Evolutionary conservation across 495 filamentous ascomycete species (phyloP), one percentile per base, ranked within the genome.

Genomic region (Parmelia sp.): DNA sequence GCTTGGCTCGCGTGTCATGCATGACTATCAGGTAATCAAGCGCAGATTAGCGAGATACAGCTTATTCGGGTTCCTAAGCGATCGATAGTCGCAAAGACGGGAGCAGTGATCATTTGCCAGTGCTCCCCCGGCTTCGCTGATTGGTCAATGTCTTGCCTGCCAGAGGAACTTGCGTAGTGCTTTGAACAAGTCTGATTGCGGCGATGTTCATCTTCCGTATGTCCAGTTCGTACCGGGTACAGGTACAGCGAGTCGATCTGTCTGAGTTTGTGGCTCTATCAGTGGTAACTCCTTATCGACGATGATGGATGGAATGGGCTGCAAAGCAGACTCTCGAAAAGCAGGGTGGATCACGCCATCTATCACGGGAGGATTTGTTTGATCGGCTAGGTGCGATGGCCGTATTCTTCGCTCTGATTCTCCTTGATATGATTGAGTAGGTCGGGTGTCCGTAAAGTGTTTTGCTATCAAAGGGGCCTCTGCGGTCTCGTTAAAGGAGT

Each of bases 401-500:
- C 27, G 61, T 19, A 36, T 33, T 27, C 29, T 45, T 21, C 31
- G 53, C 31, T 27, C 56, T 47, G 62, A 14, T 39, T 37, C 33
- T 64, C 21, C 3, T 39, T 44, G 62, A 21, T 8, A 17, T 37
- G 21, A 5, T 57, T 45, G 51, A 40, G 35, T 36, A 31, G 51
- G 56, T 9, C 33, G 62, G 31, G 21, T 17, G 33, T 57, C 31
- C 29, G 47, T 17, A n/a, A 49, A 42, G 53, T 65, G 66, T 39
- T 63, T 63, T 31, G 58, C 45, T 47, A 68, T 65, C 37, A 57
- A 62, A 23, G 66, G 63, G 37, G 55, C 63, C 56, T 68, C 66
- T 21, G 58, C 66, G 21, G 63, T 58, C 57, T 65, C 63, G 12
- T 53, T 25, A 31, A 57, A 68, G 11, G 57, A 59, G 47, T 65